Evolutionary conservation across 352 stramenopile species (phyloP), one percentile per base, ranked within the genome.

Genomic region (Phytopythium ostracodes): DNA sequence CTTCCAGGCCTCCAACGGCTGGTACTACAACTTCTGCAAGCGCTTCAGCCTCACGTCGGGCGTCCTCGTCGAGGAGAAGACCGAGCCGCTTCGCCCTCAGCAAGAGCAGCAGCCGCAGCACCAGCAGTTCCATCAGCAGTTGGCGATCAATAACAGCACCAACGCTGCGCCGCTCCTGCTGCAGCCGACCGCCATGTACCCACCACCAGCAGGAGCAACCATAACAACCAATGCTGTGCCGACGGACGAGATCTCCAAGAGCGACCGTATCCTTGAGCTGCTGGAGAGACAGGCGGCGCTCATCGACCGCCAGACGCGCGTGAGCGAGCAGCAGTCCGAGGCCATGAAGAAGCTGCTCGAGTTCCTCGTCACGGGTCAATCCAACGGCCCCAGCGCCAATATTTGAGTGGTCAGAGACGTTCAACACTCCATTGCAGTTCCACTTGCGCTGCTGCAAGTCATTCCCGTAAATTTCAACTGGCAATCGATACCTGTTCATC

Each of bases 21-120:
- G 75, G 72, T 84, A 84, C 59, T 81, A 81, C 64, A 78, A 76
- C 57, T 84, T 84, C 35, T 77, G 70, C 61, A 71, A 71, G 47
- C 62, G 75, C 25, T 82, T 76, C 50, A 78, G 69, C 52, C 54
- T 79, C 58, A 65, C 62, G 12, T 71, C 68, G 6, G 66, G 64
- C 9, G 55, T 68, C 25, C 63, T 77, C 53, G 57, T 68, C 18
- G 70, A 73, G 40, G 72, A 80, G 12, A 76, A 70, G 40, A 14
- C 9, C 43, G n/a, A 22, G 53, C 40, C 15, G 17, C 60, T 9
- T 9, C 72, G n/a, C 18, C 42, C n/a, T 8, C 42, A 49, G 11
- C n/a, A 25, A n/a, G 42, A 71, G 20, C 63, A 71, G 36, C 58
- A 67, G 27, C n/a, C n/a, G n/a, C 63, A 74, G 54, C 51, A 73